phyloP scores from a whole-genome alignment of 371 early-diverging fungal species.

The Entomophthora muscae region DNA sequence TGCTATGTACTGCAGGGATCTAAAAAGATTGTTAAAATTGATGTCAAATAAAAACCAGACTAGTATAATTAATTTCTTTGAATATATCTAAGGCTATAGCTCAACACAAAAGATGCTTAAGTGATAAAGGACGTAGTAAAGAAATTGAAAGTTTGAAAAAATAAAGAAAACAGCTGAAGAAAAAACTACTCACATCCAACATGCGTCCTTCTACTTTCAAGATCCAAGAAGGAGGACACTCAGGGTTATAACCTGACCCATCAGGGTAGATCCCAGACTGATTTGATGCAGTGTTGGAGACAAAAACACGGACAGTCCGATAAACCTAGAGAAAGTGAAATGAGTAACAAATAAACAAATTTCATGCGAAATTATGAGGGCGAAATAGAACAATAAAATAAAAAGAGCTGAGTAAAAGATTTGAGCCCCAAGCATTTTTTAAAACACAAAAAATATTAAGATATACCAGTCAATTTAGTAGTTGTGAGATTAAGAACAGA shows the following conservation, averaged over 20 bases:
- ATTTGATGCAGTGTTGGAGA: constrained; percentile 69
- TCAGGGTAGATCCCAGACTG: constrained; percentile 32
- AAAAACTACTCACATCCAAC: constrained; percentile 16
- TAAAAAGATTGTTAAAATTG: neutral
- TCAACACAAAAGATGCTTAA: neutral
- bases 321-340: constrained; percentile 38
- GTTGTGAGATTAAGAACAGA: neutral
- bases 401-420: too few relatives aligned
- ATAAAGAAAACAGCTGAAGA: neutral
- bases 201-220: constrained; percentile 69
- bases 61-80: neutral
- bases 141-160: neutral
- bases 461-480: too few relatives aligned
- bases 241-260: constrained; percentile 26
- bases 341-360: too few relatives aligned
- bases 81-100: neutral
- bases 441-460: neutral
- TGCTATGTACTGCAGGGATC: constrained; percentile 15
- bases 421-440: neutral
- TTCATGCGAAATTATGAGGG: too few relatives aligned
- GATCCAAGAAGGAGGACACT: constrained; percentile 73
- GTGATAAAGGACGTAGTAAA: neutral
- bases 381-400: too few relatives aligned
- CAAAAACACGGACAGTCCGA: constrained; percentile 69
- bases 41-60: neutral